Conservation (phyloP, 768 basidiomycete species). For the Hysterangium stoloniferum region DNA sequence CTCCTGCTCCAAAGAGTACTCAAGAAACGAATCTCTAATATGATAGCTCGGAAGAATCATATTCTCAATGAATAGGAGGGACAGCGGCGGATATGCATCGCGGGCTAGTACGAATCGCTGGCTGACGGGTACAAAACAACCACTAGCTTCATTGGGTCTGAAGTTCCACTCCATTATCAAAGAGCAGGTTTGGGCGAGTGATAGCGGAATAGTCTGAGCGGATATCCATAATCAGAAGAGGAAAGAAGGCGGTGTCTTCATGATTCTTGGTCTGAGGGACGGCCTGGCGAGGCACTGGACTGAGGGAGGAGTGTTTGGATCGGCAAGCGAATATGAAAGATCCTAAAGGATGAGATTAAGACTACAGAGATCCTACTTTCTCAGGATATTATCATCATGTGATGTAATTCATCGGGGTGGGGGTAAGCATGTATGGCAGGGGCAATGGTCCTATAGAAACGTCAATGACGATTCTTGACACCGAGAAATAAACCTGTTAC, state of each 20-base stretch:
- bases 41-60: slow-evolving; percentile 5
- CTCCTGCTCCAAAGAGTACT: slow-evolving; percentile 5
- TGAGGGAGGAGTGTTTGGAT: not conserved
- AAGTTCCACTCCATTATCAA: not conserved
- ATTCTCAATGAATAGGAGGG: slow-evolving; percentile 6
- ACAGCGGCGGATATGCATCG: not conserved
- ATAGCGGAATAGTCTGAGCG: not conserved
- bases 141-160: not conserved
- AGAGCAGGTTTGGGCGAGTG: not conserved
- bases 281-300: not conserved
- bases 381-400: not conserved
- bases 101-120: too few species aligned
- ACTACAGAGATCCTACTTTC: not conserved
- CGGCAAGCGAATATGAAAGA: not conserved
- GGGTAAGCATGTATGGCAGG: not conserved
- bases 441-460: not conserved
- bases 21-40: slow-evolving; percentile 12
- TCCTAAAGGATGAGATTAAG: not conserved
- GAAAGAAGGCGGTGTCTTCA: not conserved
- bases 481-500: too few species aligned
- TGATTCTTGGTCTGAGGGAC: not conserved
- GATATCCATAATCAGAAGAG: too few species aligned
- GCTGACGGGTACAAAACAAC: too few species aligned
- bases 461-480: too few species aligned
- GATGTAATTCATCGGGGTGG: not conserved